Percentiles rank a stretch among this genome's conserved stretches.
phyloP scores from a whole-genome alignment of 2,329 filamentous ascomycete species.

The Neonectria magnoliae region DNA sequence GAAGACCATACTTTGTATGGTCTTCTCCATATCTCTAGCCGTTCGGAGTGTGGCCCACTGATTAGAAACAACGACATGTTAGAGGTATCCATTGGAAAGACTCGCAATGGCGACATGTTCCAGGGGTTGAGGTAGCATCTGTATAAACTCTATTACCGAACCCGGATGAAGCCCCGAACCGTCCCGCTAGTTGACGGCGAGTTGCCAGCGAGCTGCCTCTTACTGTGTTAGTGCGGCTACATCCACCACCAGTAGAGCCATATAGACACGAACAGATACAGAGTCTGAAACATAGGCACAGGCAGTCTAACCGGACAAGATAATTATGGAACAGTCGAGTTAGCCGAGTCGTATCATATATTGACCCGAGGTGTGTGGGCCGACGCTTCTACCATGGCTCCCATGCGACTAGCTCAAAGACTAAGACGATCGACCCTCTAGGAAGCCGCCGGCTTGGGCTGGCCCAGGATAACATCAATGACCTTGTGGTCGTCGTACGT shows the following conservation, averaged over 20 bases:
- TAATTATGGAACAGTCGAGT: background rate
- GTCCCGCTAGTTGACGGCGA: too few species aligned
- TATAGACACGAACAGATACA: background rate
- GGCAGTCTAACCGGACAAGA: background rate
- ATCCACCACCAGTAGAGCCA: too few species aligned
- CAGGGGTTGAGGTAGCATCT: background rate
- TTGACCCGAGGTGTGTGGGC: background rate
- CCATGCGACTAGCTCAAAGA: too few species aligned
- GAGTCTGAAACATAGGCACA: too few species aligned
- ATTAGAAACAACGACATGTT: background rate
- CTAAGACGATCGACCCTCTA: background rate
- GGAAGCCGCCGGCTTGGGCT: conserved; percentile 7
- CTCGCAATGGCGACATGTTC: background rate
- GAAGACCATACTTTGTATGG: too few species aligned
- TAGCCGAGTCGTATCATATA: background rate
- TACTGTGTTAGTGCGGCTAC: too few species aligned
- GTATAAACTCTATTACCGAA: background rate
- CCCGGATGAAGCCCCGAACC: background rate
- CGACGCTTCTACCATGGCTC: background rate
- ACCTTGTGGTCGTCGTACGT: conserved; percentile 51
- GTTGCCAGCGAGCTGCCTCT: too few species aligned
- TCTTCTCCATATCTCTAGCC: background rate
- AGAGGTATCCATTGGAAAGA: background rate
- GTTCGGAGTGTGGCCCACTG: background rate
- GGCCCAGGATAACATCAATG: conserved; percentile 43